Evolutionary conservation across 2,329 filamentous ascomycete species (phyloP).

Genomic region (Plectosphaerella sp.): DNA sequence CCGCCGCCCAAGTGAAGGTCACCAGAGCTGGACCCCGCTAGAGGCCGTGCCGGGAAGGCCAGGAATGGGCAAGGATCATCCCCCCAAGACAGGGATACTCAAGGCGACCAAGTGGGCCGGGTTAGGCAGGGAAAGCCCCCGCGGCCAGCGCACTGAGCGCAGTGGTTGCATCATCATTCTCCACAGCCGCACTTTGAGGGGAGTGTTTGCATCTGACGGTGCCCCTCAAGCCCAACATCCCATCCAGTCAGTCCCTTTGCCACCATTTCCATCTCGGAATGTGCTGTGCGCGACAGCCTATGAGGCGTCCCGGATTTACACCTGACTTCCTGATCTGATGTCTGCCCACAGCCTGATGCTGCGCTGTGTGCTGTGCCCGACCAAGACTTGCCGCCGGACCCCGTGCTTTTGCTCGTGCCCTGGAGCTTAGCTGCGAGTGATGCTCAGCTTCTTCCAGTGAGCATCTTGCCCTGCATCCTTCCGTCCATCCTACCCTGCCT

Average conservation of each 20-base stretch:
- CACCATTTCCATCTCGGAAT: too few species aligned
- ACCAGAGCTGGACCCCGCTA: not conserved
- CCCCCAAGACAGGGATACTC: not conserved
- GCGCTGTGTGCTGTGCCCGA: not conserved
- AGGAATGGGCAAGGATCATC: not conserved
- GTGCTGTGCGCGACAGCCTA: not conserved
- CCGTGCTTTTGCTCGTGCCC: not conserved
- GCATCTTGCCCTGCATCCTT: not conserved
- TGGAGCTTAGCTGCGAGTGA: not conserved
- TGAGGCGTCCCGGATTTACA: not conserved
- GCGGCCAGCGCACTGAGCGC: not conserved
- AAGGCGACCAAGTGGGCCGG: not conserved
- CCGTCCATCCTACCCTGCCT: not conserved
- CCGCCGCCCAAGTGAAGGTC: not conserved
- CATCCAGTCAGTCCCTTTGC: too few species aligned
- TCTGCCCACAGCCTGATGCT: not conserved
- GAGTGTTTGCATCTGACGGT: not conserved
- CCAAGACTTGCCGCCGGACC: not conserved
- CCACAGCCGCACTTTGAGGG: not conserved
- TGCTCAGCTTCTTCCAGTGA: not conserved
- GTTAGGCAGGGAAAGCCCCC: not conserved
- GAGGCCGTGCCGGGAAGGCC: not conserved
- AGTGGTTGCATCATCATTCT: constrained; percentile 3
- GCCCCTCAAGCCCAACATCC: not conserved
- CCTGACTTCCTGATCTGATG: not conserved